Conservation (phyloP, 345 rosid genomes). For the Melaleuca alternifolia region DNA sequence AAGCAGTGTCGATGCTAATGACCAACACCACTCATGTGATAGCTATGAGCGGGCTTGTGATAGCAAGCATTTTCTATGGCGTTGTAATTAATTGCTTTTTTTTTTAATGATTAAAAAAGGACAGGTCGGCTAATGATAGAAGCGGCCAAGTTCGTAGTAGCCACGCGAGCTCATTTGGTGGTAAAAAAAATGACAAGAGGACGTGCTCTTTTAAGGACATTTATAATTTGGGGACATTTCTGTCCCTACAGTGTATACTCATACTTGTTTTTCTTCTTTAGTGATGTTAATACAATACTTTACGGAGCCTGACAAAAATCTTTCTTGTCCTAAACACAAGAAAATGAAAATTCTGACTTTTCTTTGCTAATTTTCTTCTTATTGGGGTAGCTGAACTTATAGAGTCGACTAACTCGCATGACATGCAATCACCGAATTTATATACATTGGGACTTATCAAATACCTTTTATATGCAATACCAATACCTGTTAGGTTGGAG, state of each 20-base stretch:
- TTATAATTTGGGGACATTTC: no score
- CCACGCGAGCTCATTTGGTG: neutral
- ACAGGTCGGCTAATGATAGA: no score
- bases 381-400: neutral
- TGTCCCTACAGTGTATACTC: no score
- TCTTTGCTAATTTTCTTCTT: no score
- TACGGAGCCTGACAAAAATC: neutral
- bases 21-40: neutral
- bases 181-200: neutral
- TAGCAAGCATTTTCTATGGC: no score
- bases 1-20: neutral
- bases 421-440: neutral
- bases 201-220: no score
- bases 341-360: neutral
- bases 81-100: no score
- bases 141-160: neutral
- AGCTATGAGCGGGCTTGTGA: neutral
- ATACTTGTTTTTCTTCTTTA: no score
- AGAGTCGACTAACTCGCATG: neutral
- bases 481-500: neutral
- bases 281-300: no score
- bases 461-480: no score
- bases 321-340: neutral
- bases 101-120: no score
- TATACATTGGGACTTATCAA: neutral